A percentile compares a stretch with the other conserved stretches of the same genome.
Evolutionary conservation across 1,284 basidiomycete genomes (phyloP).

Genomic region (Ustilago trichophora): DNA sequence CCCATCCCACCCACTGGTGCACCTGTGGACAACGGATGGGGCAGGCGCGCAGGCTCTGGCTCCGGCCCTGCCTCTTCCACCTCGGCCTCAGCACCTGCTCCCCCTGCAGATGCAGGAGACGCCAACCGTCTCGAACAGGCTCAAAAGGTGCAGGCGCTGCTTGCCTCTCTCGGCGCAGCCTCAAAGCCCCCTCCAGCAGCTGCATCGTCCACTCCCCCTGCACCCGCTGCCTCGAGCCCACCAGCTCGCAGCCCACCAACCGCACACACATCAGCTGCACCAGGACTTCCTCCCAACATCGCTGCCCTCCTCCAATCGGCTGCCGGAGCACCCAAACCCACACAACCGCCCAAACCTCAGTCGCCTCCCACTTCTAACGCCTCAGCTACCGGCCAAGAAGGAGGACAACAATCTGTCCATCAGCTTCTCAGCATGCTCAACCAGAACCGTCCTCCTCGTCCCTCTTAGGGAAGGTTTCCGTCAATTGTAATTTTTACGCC

Average conservation of each 20-base stretch:
- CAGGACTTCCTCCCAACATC: constrained; percentile 45
- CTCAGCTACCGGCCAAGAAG: constrained; percentile 12
- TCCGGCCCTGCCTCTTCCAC: constrained; percentile 13
- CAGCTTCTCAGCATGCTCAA: constrained; percentile 45
- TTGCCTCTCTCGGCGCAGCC: constrained; percentile 55
- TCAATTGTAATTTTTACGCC: too few species aligned
- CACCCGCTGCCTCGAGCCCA: constrained; percentile 13
- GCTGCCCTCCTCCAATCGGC: constrained; percentile 48
- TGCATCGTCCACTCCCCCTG: constrained; percentile 17
- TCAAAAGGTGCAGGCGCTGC: constrained; percentile 65
- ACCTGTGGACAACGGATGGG: constrained; percentile 44
- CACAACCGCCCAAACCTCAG: constrained; percentile 39
- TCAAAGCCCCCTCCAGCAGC: constrained; percentile 25
- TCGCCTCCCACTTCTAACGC: constrained; percentile 19
- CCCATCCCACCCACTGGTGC: constrained; percentile 31
- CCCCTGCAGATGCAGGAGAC: constrained; percentile 9
- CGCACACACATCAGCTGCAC: constrained; percentile 7
- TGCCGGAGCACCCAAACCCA: constrained; percentile 37
- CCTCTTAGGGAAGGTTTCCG: too few species aligned
- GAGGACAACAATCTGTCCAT: constrained; percentile 42
- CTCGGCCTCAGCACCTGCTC: neutral
- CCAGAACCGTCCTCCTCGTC: constrained; percentile 39
- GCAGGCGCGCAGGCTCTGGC: constrained; percentile 29
- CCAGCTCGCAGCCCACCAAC: constrained; percentile 22
- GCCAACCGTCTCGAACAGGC: constrained; percentile 63